phyloP scores from a whole-genome alignment of 225 moss, liverwort and hornwort species.

The Rhytidiadelphus loreus region DNA sequence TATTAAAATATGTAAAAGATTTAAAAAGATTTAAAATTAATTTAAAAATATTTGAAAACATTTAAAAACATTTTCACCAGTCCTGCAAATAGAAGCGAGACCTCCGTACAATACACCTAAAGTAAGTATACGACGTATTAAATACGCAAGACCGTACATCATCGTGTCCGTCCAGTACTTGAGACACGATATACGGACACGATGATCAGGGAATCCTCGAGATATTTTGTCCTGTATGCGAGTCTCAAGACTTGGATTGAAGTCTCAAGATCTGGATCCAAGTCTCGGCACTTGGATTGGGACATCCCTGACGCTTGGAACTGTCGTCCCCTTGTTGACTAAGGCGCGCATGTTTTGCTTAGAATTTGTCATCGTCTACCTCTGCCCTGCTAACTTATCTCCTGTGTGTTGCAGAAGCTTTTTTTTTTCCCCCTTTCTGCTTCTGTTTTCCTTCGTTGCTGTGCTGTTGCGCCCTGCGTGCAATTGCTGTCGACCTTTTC shows the following conservation, averaged over 20 bases:
- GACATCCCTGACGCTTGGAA: not conserved
- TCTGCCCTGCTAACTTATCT: slow-evolving; percentile 2
- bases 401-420: not conserved
- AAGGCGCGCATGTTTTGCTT: not conserved
- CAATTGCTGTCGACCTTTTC: not conserved
- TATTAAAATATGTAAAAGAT: too few species aligned
- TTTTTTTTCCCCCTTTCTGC: not conserved
- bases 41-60: too few species aligned
- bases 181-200: not conserved
- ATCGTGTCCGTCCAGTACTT: not conserved
- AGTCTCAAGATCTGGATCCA: not conserved
- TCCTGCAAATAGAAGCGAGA: not conserved
- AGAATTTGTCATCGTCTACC: slow-evolving; percentile 30
- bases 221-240: not conserved
- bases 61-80: not conserved
- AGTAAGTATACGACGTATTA: not conserved
- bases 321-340: not conserved
- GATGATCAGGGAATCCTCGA: not conserved
- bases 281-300: not conserved
- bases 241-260: not conserved
- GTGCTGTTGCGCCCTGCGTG: not conserved
- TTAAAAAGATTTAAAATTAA: not conserved
- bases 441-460: not conserved
- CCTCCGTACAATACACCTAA: not conserved
- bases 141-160: not conserved